Evolutionary conservation across 345 rosid species (phyloP).

Genomic region (Salix arbutifolia): DNA sequence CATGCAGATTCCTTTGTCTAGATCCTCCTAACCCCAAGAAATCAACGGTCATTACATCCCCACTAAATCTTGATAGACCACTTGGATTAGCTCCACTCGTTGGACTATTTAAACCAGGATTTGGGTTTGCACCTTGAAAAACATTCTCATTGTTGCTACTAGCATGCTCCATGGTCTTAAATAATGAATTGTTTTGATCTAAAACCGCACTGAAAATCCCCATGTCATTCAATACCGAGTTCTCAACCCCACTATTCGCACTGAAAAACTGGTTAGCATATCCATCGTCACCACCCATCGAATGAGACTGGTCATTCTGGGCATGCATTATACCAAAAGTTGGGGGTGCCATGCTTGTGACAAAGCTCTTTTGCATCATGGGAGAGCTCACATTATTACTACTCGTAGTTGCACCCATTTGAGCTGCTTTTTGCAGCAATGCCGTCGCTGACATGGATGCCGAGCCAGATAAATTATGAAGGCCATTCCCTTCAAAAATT

Average conservation of each 20-base stretch:
- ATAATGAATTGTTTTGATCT: slow-evolving; percentile 15
- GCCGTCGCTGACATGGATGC: slow-evolving; percentile 55
- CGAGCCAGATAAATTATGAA: neutral
- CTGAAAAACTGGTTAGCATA: slow-evolving; percentile 20
- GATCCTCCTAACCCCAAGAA: slow-evolving; percentile 56
- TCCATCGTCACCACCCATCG: neutral
- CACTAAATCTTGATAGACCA: slow-evolving; percentile 20
- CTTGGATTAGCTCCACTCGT: neutral
- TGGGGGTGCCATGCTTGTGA: slow-evolving; percentile 28
- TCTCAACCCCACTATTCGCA: slow-evolving; percentile 3
- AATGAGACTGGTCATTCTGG: slow-evolving; percentile 7
- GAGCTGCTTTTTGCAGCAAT: slow-evolving; percentile 51
- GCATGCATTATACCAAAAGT: slow-evolving; percentile 16
- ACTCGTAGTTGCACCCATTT: slow-evolving; percentile 46
- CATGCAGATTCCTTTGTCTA: slow-evolving; percentile 28
- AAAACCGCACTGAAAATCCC: slow-evolving; percentile 23
- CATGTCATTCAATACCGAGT: slow-evolving; percentile 2
- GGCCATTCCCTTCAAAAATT: slow-evolving; percentile 18
- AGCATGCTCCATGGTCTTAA: slow-evolving; percentile 18
- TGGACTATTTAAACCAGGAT: slow-evolving; percentile 3
- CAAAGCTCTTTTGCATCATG: slow-evolving; percentile 8
- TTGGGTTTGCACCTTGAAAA: slow-evolving; percentile 14
- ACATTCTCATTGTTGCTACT: neutral
- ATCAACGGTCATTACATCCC: slow-evolving; percentile 49
- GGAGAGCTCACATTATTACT: slow-evolving; percentile 19